Base-by-base conservation (phyloP, 768 basidiomycete species). In the Hydnomerulius pinastri region DNA sequence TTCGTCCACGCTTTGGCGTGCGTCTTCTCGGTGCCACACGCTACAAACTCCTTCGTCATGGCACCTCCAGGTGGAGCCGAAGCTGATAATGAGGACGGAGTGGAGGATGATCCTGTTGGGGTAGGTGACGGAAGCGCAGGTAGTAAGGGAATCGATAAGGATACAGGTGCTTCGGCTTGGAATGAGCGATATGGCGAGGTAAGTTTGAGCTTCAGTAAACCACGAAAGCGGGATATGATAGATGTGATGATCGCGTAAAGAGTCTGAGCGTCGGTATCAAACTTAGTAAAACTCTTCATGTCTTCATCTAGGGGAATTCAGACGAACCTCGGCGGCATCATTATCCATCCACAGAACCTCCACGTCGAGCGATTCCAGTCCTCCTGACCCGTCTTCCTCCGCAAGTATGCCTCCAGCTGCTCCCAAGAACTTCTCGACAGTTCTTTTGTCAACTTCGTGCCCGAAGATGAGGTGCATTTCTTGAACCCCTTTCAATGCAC, bases 391-490 rank as follows among this genome's bases (percentile, higher is more conserved):
- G 28, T 50, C 36, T 12, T 43, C 48, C 4, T 56, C 59, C 1
- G 60, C 49, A 11, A 67, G 23, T 41, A 59, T 58, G 28, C 48
- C 53, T 13, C 66, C 66, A 15, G 63, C 60, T 0, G 58, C 50
- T 0, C 56, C 63, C 20, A 67, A 62, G 30, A 67, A 67, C 27
- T 67, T 67, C 33, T 69, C 66, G 9, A 63, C 66, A 0, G 68
- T 67, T 41, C 66, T 48, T 56, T 63, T 67, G 42, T 67, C 66
- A n/a, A 67, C 66, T 20, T 64, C 68, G n/a, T 66, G 53, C 3
- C 51, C 57, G 35, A 67, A 67, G 33, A 68, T 30, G 29, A 67
- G 43, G 24, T 61, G 61, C 68, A 67, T 57, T 20, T 68, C 55
- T 12, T 55, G 58, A 18, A 68, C 64, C 2, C 68, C 68, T 4